Percentiles rank a stretch among this genome's conserved stretches.
These are phyloP conservation scores for Penicillium argentinense DNA, from an alignment of 495 filamentous ascomycete species.

Conservation along the genomic window DNA sequence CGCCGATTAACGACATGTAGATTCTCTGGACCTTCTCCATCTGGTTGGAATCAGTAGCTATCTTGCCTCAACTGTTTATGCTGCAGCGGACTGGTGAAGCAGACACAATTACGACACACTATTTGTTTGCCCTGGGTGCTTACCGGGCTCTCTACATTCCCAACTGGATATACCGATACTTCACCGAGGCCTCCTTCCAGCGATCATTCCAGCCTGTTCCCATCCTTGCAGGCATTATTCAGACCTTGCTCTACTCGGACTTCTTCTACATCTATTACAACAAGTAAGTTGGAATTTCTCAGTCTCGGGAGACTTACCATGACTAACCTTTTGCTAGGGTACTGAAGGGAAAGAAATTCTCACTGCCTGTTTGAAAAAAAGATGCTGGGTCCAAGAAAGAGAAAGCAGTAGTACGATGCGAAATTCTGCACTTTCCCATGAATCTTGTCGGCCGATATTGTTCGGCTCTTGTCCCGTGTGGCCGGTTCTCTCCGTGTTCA, in stretches of 20 bases:
- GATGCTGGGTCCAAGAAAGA: not conserved
- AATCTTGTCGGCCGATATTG: too few species aligned
- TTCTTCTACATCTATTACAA: conserved; percentile 99
- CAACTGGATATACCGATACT: conserved; percentile 94
- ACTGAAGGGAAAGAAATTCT: conserved; percentile 85
- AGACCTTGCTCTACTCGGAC: conserved; percentile 94
- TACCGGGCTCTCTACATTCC: conserved; percentile 96
- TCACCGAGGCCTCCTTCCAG: conserved; percentile 54
- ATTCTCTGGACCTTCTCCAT: conserved; percentile 97
- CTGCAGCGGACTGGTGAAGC: conserved; percentile 95
- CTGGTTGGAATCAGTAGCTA: conserved; percentile 95
- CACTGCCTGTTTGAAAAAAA: conserved; percentile 67
- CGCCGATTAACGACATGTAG: conserved; percentile 45
- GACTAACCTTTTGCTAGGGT: conserved; percentile 45
- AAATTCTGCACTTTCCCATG: too few species aligned
- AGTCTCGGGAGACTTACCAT: not conserved
- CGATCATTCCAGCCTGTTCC: conserved; percentile 75
- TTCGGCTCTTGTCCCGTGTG: too few species aligned
- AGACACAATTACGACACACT: conserved; percentile 97
- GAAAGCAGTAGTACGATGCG: too few species aligned
- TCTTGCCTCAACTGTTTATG: conserved; percentile 97
- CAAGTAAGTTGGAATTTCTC: conserved; percentile 56
- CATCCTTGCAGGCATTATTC: conserved; percentile 81
- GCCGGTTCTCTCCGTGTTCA: not conserved
- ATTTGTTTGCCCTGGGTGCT: conserved; percentile 89